Evolutionary conservation across 345 rosid genomes (phyloP).

Genomic region (Euphorbia tirucalli): DNA sequence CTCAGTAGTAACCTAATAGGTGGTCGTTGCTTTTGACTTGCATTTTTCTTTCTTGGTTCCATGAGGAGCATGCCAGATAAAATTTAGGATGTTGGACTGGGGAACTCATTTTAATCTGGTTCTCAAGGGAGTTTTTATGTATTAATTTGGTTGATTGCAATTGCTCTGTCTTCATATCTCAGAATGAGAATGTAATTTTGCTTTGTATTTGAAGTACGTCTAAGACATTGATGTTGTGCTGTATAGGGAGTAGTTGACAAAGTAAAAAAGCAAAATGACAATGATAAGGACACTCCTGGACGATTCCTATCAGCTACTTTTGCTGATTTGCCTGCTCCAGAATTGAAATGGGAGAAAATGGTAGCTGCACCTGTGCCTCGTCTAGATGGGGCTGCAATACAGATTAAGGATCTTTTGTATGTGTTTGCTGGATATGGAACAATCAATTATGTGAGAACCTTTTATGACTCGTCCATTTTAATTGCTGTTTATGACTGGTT

Average conservation of each 20-base stretch:
- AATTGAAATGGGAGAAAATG: constrained; percentile 88
- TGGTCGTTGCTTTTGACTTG: not conserved
- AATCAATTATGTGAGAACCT: constrained; percentile 60
- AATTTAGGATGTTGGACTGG: not conserved
- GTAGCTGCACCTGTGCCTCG: constrained; percentile 87
- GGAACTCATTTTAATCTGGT: not conserved
- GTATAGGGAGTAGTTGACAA: constrained; percentile 33
- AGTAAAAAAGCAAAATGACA: constrained; percentile 29
- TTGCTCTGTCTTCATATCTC: not conserved
- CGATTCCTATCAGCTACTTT: constrained; percentile 82
- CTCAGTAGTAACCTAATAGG: not conserved
- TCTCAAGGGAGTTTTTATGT: not conserved
- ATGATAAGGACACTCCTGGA: constrained; percentile 24
- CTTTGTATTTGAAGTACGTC: constrained; percentile 3
- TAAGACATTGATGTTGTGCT: not conserved
- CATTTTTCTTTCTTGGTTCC: not conserved
- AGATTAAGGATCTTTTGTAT: constrained; percentile 66
- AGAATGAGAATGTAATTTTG: too few species aligned
- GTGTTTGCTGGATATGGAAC: constrained; percentile 97
- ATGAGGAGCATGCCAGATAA: not conserved
- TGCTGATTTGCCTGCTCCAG: constrained; percentile 84
- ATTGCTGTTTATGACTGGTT: not conserved
- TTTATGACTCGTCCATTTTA: constrained; percentile 2
- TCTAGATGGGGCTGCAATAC: constrained; percentile 87
- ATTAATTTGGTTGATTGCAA: not conserved